phyloP scores from a whole-genome alignment of 306 rosid species.

The Begonia loranthoides region DNA sequence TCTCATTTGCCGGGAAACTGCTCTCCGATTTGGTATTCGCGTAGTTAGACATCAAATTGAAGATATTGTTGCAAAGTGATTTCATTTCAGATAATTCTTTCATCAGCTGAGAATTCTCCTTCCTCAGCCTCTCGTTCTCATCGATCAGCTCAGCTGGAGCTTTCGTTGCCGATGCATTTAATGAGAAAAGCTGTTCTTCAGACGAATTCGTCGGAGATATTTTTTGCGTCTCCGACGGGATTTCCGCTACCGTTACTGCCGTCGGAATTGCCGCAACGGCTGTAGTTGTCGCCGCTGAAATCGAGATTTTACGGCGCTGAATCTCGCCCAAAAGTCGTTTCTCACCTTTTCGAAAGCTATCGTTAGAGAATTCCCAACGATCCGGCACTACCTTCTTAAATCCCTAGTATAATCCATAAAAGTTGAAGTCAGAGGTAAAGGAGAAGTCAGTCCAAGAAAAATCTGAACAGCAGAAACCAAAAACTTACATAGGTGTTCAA shows the following conservation, averaged over 20 bases:
- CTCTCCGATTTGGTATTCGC: slow-evolving; percentile 20
- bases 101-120: slow-evolving; percentile 46
- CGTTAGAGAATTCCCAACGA: slow-evolving; percentile 91
- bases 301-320: slow-evolving; percentile 53
- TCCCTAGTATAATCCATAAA: slow-evolving; percentile 29
- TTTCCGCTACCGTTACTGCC: slow-evolving; percentile 15
- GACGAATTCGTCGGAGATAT: slow-evolving; percentile 52
- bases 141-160: slow-evolving; percentile 53
- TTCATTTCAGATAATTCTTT: slow-evolving; percentile 66
- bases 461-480: not conserved
- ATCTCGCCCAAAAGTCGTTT: slow-evolving; percentile 63
- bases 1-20: slow-evolving; percentile 21
- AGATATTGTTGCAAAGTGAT: slow-evolving; percentile 63
- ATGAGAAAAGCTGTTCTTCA: slow-evolving; percentile 59
- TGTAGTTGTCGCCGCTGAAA: slow-evolving; percentile 6
- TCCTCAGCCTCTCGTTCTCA: slow-evolving; percentile 75
- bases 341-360: slow-evolving; percentile 51
- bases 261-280: not conserved
- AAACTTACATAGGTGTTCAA: slow-evolving; percentile 76
- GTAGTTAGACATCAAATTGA: slow-evolving; percentile 48
- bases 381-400: slow-evolving; percentile 76
- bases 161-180: slow-evolving; percentile 40
- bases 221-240: slow-evolving; percentile 16
- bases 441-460: not conserved
- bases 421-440: not conserved